Conservation (phyloP, 495 filamentous ascomycete species). For the Cercophora newfieldiana region DNA sequence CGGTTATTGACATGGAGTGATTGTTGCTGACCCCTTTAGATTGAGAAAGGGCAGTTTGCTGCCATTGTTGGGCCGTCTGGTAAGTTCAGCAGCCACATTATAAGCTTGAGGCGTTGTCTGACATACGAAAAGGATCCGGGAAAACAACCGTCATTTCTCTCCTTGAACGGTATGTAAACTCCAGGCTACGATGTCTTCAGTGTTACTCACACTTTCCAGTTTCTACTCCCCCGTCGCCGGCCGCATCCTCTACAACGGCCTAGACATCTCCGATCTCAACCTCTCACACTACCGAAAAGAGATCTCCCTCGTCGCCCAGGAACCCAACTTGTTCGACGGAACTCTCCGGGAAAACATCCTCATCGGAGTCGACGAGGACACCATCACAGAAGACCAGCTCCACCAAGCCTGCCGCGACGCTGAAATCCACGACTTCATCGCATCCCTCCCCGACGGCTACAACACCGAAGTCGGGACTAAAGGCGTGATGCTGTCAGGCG, state of each 20-base stretch:
- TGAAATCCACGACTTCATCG: conserved; percentile 60
- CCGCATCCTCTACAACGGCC: conserved; percentile 50
- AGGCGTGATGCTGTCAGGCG: conserved; percentile 70
- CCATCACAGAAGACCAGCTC: conserved; percentile 43
- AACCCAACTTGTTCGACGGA: conserved; percentile 62
- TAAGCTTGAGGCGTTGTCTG: background rate
- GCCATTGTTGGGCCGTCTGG: conserved; percentile 62
- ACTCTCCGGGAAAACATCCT: conserved; percentile 61
- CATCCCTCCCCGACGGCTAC: conserved; percentile 59
- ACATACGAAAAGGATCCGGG: conserved; percentile 56
- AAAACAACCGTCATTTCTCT: conserved; percentile 72
- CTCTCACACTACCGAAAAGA: conserved; percentile 55
- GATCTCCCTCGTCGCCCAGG: conserved; percentile 60
- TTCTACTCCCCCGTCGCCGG: conserved; percentile 58
- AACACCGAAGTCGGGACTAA: conserved; percentile 63
- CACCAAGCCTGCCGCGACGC: conserved; percentile 54
- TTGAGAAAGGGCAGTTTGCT: conserved; percentile 65
- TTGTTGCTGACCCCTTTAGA: conserved; percentile 32
- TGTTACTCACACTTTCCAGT: conserved; percentile 26
- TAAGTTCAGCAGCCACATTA: conserved; percentile 19
- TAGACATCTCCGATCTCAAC: conserved; percentile 45
- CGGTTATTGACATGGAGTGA: background rate
- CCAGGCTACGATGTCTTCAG: background rate
- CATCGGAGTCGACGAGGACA: conserved; percentile 48
- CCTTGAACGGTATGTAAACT: conserved; percentile 49